Evolutionary conservation across 108 stramenopile genomes (phyloP), one percentile per base, ranked within the genome.

Genomic region (Cyclotella atomus): DNA sequence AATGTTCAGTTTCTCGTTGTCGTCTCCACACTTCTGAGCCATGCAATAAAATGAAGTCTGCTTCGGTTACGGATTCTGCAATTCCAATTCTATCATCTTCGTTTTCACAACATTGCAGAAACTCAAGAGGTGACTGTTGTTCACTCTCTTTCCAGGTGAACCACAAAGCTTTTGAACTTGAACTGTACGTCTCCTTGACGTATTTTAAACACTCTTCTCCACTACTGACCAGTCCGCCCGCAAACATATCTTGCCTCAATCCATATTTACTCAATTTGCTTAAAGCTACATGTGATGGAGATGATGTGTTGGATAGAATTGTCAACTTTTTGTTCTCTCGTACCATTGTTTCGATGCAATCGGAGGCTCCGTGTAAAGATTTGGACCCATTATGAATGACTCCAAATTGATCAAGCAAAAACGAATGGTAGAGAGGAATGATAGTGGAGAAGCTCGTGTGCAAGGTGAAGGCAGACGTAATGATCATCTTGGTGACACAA

Each of bases 321-420:
- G 93, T 85, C 47, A 95, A 65, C 56, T 88, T 90, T 68, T 96
- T 96, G 8, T 83, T 72, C 23, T 65, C 33, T 3, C 64, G 12
- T 9, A 52, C 8, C 25, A 97, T 71, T 14, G 73, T 8, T 23
- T 84, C 54, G 50, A 97, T 83, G 20, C 76, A 79, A 24, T 84
- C 87, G 6, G 78, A 73, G 12, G 89, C 93, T 21, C 92, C 94
- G 21, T 80, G 80, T 43, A 96, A 65, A 0, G 85, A 71, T 2
- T 59, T 29, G 12, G 71, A 71, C 14, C 96, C 96, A 79, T 97
- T 91, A 75, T 97, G 96, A 67, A 97, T 62, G 14, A 96, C 95
- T 14, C 96, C 96, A 67, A 83, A 97, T 70, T 97, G 96, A 84
- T 97, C 96, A 7, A 97, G 79, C 33, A 97, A 86, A 80, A 97